phyloP scores from a whole-genome alignment of 1,284 basidiomycete species.

The Fomes fomentarius region DNA sequence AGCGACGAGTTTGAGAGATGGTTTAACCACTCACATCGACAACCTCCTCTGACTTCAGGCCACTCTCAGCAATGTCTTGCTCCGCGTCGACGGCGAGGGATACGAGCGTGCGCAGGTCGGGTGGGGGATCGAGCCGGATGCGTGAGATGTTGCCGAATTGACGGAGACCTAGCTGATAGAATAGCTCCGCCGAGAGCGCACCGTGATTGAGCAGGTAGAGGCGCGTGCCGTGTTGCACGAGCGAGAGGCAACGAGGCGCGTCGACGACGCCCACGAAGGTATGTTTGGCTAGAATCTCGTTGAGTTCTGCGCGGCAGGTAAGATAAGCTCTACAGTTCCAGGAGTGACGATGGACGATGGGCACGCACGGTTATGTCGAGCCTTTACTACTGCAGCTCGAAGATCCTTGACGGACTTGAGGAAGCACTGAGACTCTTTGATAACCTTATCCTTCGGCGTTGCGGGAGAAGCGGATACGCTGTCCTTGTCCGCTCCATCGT shows the following conservation, averaged over 20 bases:
- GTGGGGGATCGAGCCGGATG: constrained; percentile 84
- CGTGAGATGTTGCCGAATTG: constrained; percentile 88
- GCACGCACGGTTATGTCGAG: constrained; percentile 72
- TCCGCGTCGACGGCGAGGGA: constrained; percentile 82
- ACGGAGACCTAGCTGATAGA: constrained; percentile 91
- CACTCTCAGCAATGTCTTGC: constrained; percentile 52
- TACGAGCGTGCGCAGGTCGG: constrained; percentile 72
- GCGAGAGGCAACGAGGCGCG: constrained; percentile 68
- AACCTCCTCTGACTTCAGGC: constrained; percentile 60
- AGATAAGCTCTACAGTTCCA: too few relatives aligned
- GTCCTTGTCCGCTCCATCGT: constrained; percentile 5
- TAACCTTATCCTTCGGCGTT: constrained; percentile 49
- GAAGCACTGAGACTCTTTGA: constrained; percentile 80
- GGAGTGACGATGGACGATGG: too few relatives aligned
- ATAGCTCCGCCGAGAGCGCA: constrained; percentile 88
- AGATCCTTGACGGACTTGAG: constrained; percentile 81
- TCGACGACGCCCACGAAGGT: constrained; percentile 96
- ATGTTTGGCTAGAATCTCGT: constrained; percentile 85
- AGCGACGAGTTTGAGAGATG: too few relatives aligned
- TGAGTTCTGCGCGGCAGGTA: constrained; percentile 81
- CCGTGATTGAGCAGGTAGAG: constrained; percentile 91
- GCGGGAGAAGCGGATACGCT: constrained; percentile 4
- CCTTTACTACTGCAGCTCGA: constrained; percentile 60
- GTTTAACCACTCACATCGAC: constrained; percentile 61
- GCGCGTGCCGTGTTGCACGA: constrained; percentile 89